Conservation (phyloP, 2,329 filamentous ascomycete species). For the Cordyceps cicadae region DNA sequence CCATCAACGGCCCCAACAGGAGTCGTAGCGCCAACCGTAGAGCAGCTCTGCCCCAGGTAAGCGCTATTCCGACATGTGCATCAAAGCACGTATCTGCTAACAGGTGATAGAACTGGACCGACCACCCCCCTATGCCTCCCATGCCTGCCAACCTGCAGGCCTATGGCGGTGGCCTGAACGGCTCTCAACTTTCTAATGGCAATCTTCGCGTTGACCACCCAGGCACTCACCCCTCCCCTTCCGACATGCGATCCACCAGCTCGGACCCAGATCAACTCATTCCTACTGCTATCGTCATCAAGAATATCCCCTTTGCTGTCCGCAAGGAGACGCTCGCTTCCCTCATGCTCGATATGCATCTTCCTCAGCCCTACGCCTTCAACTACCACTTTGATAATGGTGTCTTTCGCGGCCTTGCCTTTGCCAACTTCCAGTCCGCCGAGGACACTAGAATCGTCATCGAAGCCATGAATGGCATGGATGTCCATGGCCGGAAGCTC, state of each 20-base stretch:
- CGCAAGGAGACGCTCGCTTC: constrained; percentile 92
- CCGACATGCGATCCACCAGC: constrained; percentile 33
- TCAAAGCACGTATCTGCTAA: constrained; percentile 4
- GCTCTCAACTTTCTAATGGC: constrained; percentile 31
- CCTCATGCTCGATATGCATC: constrained; percentile 87
- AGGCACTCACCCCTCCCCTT: constrained; percentile 31
- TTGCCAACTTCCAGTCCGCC: constrained; percentile 95
- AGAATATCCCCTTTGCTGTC: constrained; percentile 98
- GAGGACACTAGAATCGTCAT: constrained; percentile 92
- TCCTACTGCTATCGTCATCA: constrained; percentile 96
- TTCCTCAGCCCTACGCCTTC: constrained; percentile 94
- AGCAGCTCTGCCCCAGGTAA: constrained; percentile 64
- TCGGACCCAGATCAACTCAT: constrained; percentile 78
- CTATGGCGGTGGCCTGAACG: constrained; percentile 27
- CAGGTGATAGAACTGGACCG: constrained; percentile 40
- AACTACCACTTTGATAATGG: constrained; percentile 99
- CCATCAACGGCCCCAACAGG: constrained; percentile 55
- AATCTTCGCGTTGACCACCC: constrained; percentile 36
- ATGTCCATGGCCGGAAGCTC: constrained; percentile 87
- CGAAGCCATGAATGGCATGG: constrained; percentile 88
- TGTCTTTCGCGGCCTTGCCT: constrained; percentile 89
- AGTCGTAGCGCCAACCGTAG: constrained; percentile 46
- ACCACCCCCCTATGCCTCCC: constrained; percentile 32
- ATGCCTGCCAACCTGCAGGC: constrained; percentile 32
- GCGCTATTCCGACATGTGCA: constrained; percentile 21